These are phyloP conservation scores for Candida xyloterini DNA, from an alignment of 805 yeast genomes.

Conservation along the genomic window DNA sequence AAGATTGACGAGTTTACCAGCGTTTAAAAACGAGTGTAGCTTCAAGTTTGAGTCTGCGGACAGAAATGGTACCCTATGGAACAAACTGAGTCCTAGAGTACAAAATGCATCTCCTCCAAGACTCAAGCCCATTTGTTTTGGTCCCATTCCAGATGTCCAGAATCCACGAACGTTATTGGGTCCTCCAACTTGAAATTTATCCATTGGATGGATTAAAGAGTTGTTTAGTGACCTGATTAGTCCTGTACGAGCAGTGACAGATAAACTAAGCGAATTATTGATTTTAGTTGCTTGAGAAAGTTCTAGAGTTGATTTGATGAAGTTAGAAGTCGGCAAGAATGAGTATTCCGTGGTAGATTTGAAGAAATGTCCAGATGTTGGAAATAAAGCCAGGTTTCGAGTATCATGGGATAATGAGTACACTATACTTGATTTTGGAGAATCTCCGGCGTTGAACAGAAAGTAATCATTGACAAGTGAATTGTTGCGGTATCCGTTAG, in stretches of 20 bases:
- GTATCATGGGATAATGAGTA: conserved; percentile 43
- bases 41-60: conserved; percentile 44
- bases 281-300: conserved; percentile 34
- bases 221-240: conserved; percentile 19
- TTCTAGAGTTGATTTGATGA: conserved; percentile 42
- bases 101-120: conserved; percentile 52
- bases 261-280: conserved; percentile 18
- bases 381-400: conserved; percentile 42
- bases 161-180: conserved; percentile 58
- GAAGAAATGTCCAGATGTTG: conserved; percentile 39
- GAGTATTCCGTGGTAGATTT: conserved; percentile 31
- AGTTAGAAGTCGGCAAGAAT: conserved; percentile 31
- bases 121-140: conserved; percentile 46
- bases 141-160: conserved; percentile 51
- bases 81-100: conserved; percentile 44
- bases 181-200: conserved; percentile 56
- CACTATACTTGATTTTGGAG: conserved; percentile 42
- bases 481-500: conserved; percentile 27
- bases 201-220: conserved; percentile 39
- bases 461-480: conserved; percentile 33
- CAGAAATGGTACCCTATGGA: conserved; percentile 42
- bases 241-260: conserved; percentile 28
- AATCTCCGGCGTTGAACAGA: conserved; percentile 42
- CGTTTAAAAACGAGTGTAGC: conserved; percentile 46
- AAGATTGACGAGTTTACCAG: conserved; percentile 41